phyloP scores from a whole-genome alignment of 148 eudicot species.

The Diospyros lotus region DNA sequence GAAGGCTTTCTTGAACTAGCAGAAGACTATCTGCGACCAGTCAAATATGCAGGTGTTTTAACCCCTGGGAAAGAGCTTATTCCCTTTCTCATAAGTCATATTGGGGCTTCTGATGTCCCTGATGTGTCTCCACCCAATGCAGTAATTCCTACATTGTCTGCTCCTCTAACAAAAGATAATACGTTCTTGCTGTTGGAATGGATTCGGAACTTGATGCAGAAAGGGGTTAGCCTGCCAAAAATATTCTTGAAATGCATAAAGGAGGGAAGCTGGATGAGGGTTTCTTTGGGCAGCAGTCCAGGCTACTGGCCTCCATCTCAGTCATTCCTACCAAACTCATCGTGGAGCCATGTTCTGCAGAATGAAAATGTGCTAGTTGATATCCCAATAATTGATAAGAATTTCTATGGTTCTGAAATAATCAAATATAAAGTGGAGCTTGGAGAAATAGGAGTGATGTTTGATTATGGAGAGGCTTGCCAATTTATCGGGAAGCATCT shows the following conservation, averaged over 20 bases:
- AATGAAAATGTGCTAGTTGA: conserved; percentile 47
- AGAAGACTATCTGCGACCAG: conserved; percentile 34
- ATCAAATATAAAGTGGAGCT: conserved; percentile 43
- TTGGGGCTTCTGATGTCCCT: not conserved
- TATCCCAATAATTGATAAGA: conserved; percentile 47
- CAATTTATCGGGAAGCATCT: conserved; percentile 48
- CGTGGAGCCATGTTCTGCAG: no score
- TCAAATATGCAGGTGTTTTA: conserved; percentile 25
- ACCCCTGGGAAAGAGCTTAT: conserved; percentile 27
- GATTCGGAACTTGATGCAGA: conserved; percentile 31
- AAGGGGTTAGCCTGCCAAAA: conserved; percentile 23
- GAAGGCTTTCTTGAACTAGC: conserved; percentile 12
- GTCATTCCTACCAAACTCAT: no score
- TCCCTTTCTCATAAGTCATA: conserved; percentile 26
- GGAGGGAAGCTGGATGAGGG: no score
- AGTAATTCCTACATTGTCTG: conserved; percentile 33
- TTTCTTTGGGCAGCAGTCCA: no score
- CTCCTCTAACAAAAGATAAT: conserved; percentile 19
- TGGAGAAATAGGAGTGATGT: conserved; percentile 50
- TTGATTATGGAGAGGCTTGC: conserved; percentile 42
- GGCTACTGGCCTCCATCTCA: no score
- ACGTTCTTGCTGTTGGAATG: conserved; percentile 49
- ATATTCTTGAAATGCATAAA: conserved; percentile 15
- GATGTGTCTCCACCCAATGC: conserved; percentile 11
- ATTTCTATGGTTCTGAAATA: conserved; percentile 36